Percentiles rank a stretch among this genome's conserved stretches.
phyloP scores from a whole-genome alignment of 1,139 yeast genomes.

The Yamadazyma conglobata region DNA sequence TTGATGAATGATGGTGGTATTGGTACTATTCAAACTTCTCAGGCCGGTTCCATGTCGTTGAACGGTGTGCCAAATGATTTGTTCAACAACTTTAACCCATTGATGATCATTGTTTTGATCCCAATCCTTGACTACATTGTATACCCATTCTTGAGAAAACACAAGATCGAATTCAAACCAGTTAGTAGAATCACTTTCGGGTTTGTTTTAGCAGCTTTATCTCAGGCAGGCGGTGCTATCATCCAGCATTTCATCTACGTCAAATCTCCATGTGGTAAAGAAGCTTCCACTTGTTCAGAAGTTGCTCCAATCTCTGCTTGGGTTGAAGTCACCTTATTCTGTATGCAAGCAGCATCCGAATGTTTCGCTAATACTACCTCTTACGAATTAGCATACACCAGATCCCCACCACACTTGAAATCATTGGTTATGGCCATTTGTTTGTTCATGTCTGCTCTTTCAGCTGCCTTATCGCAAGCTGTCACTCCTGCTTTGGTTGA shows the following conservation, averaged over 20 bases:
- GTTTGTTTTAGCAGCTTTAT: constrained; percentile 31
- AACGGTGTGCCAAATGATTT: constrained; percentile 72
- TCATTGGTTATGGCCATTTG: constrained; percentile 67
- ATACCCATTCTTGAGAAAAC: constrained; percentile 58
- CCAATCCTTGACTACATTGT: constrained; percentile 58
- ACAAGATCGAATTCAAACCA: constrained; percentile 36
- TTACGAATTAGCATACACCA: constrained; percentile 67
- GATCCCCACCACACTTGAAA: constrained; percentile 66
- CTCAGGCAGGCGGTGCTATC: constrained; percentile 41
- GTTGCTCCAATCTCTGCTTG: constrained; percentile 56
- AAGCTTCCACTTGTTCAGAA: constrained; percentile 38
- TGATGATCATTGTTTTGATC: constrained; percentile 60
- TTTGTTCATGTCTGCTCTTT: constrained; percentile 55
- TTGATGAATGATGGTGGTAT: constrained; percentile 65
- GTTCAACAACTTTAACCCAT: constrained; percentile 64
- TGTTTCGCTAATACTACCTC: constrained; percentile 68
- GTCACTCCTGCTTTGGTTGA: constrained; percentile 42
- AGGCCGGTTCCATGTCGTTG: constrained; percentile 63
- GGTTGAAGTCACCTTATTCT: constrained; percentile 50
- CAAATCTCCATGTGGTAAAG: constrained; percentile 39
- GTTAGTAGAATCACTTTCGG: constrained; percentile 36
- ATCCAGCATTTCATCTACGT: constrained; percentile 33
- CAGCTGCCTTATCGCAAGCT: constrained; percentile 58
- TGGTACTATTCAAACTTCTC: constrained; percentile 60
- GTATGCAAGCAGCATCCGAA: constrained; percentile 61